Base-by-base conservation (phyloP, 2,329 filamentous ascomycete genomes). In the Knoxdaviesia proteae region DNA sequence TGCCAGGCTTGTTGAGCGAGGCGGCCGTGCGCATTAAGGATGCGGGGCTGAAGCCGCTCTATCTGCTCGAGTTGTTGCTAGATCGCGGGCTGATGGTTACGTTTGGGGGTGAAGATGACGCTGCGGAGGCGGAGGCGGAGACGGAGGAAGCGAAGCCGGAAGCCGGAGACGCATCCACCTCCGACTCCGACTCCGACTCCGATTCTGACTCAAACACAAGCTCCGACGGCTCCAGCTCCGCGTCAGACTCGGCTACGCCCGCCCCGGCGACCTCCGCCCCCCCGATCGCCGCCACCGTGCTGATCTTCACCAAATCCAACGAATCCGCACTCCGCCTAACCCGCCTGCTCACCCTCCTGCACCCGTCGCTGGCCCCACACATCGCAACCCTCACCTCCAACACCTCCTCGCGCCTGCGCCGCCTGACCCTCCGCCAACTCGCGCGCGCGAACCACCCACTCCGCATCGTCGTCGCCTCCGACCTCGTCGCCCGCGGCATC, bases 231-330 rank as follows among this genome's bases (percentile, higher is more conserved):
- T 52, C 55, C 42, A 55, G 55, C 35, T 56, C 54, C 1, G 52
- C 58, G 32, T 56, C 58, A 50, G 52, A 55, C 11, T 54, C 50
- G 11, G 50, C 39, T 34, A 42, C 43, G n/a, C 11, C 36, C 44
- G 20, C 50, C 48, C 43, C 52, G 49, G 35, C 46, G 38, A 45
- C 39, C 32, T 34, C 40, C 42, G 11, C 31, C 36, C 45, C 11
- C 50, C 47, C 41, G 51, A 48, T 35, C 46, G 39, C 45, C 38
- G 29, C 34, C 41, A 62, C 62, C 3, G 74, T 80, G 7, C 68
- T 96, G 34, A 76, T 96, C 49, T 96, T 96, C 56, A 87, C 86
- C 39, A 84, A 84, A 51, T 92, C 83, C 45, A 94, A 88, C 55
- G 86, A 94, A 56, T 75, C 79, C 11, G 84, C 88, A 1, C 69